phyloP scores from a whole-genome alignment of 2,329 filamentous ascomycete species.

The Nigrospora osmanthi region DNA sequence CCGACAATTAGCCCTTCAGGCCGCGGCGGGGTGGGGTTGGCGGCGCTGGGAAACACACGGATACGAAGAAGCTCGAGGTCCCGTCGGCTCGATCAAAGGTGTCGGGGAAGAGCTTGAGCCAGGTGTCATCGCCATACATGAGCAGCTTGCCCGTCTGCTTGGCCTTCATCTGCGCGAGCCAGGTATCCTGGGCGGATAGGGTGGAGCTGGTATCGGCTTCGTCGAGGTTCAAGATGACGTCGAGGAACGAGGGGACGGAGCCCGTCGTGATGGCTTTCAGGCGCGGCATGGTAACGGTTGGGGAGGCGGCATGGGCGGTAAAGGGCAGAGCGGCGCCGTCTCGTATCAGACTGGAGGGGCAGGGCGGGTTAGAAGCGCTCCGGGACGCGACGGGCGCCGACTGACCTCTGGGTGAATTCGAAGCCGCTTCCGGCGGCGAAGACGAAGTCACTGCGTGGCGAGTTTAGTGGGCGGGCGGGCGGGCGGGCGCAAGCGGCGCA shows the following conservation, averaged over 20 bases:
- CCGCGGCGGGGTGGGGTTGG: conserved; percentile 3
- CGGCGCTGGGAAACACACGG: conserved; percentile 49
- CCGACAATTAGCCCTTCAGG: conserved; percentile 7
- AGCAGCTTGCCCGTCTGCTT: conserved; percentile 66
- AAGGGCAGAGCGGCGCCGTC: conserved; percentile 81
- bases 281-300: conserved; percentile 96
- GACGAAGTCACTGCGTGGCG: conserved; percentile 71
- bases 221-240: conserved; percentile 93
- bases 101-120: conserved; percentile 90
- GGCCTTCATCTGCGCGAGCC: conserved; percentile 86
- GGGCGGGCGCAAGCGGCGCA: not conserved
- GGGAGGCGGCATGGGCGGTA: conserved; percentile 91
- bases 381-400: not conserved
- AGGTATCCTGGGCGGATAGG: conserved; percentile 83
- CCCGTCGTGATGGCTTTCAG: conserved; percentile 97
- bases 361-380: not conserved
- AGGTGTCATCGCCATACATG: conserved; percentile 97
- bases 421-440: conserved; percentile 77
- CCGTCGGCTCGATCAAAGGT: conserved; percentile 85
- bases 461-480: not conserved
- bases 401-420: conserved; percentile 76
- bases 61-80: conserved; percentile 96
- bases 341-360: conserved; percentile 61
- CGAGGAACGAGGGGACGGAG: conserved; percentile 95
- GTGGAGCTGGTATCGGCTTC: conserved; percentile 89